Evolutionary conservation across 2,329 filamentous ascomycete genomes (phyloP).

Genomic region (Coccinonectria pachysandricola): DNA sequence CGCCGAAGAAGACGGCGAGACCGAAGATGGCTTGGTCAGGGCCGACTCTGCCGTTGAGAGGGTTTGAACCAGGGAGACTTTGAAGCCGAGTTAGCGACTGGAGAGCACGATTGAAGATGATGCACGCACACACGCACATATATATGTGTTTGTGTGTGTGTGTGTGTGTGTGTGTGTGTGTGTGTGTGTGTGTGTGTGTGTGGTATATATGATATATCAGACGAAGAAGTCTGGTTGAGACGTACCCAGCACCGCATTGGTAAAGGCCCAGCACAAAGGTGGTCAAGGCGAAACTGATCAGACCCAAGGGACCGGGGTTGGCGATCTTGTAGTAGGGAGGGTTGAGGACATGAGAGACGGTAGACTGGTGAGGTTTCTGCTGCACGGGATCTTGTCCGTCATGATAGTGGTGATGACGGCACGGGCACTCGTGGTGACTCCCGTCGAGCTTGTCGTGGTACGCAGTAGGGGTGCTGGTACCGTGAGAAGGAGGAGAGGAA

Average conservation of each 20-base stretch:
- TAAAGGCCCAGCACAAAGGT: conserved; percentile 48
- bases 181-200: too few species aligned
- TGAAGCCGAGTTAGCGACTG: not conserved
- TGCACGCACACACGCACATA: too few species aligned
- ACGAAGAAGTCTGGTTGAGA: too few species aligned
- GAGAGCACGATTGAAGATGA: not conserved
- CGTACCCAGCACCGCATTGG: conserved; percentile 38
- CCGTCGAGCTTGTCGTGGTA: conserved; percentile 14
- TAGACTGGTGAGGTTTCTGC: conserved; percentile 22
- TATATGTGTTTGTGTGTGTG: too few species aligned
- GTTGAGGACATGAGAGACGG: conserved; percentile 25
- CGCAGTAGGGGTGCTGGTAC: conserved; percentile 16
- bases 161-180: too few species aligned
- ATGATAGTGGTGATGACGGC: conserved; percentile 5
- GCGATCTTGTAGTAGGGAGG: conserved; percentile 35
- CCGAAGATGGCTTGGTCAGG: conserved; percentile 28
- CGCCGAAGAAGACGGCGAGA: conserved; percentile 43
- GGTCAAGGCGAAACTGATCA: conserved; percentile 55
- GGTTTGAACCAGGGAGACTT: conserved; percentile 25
- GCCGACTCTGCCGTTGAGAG: conserved; percentile 22
- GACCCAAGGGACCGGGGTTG: conserved; percentile 50
- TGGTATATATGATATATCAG: too few species aligned
- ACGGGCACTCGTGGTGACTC: conserved; percentile 7
- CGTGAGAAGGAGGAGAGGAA: conserved; percentile 10
- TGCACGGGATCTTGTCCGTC: conserved; percentile 4